Base-by-base conservation (phyloP, 2,329 filamentous ascomycete genomes). In the Pyrenochaeta sp. region DNA sequence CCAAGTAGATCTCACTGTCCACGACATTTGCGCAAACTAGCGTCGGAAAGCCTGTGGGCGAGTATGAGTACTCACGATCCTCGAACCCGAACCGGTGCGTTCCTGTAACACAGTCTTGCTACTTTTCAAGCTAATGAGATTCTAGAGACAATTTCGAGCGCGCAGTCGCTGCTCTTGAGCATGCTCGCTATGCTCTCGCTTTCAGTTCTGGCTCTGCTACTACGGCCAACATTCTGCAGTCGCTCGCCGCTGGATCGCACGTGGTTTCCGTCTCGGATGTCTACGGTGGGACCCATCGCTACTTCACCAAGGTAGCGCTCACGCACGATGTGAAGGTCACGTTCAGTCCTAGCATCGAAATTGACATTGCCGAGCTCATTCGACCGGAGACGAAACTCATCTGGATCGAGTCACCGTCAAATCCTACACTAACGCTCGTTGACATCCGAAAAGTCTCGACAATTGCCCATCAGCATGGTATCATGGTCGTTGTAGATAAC, bases 401-500 rank as follows among this genome's bases (percentile, higher is more conserved):
- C 74, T 99, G 95, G 95, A 98, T 99, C 74, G 93, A 99, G 82
- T 90, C 88, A 9, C 95, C 95, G 25, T 95, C 91, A 70, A 99
- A 99, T 82, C 95, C 95, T 0, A 99, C 95, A 6, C 85, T 99
- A 56, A 88, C 91, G 28, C 86, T 99, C 47, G 94, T 98, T 65
- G 94, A 99, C 80, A 97, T 99, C 75, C 85, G 91, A 69, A 90
- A 91, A 52, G 91, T 99, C 40, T 90, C 91, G 28, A 88, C 87
- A 28, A 85, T 90, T 54, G 95, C 95, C 19, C 95, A 98, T 79
- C 84, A 90, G 71, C 91, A 92, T 73, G 94, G 93, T 61, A 92
- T 98, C 72, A 84, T 92, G 75, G 95, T 99, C 43, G 95, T 99
- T n/a, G 95, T 99, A 42, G 95, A 99, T 83, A 99, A 99, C 83